Evolutionary conservation across 2,329 filamentous ascomycete genomes (phyloP), one percentile per base, ranked within the genome.

Genomic region (Drechslerella dactyloides): DNA sequence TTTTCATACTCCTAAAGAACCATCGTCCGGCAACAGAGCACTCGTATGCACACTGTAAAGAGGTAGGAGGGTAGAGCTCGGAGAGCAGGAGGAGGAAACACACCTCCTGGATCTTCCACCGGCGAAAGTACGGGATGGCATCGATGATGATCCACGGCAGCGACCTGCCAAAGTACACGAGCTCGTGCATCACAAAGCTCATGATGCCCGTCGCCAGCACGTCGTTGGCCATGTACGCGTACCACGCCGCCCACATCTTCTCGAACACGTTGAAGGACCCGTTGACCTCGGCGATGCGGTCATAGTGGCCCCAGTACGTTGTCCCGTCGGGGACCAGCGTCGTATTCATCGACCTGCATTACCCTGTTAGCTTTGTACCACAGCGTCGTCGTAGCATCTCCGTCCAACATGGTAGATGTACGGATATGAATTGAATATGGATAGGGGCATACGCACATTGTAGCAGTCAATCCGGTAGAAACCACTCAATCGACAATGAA

Each of bases 141-240:
- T 96, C 93, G 81, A 97, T 90, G 73, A 99, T 88, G 76, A 97
- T 90, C 87, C 91, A 99, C 1, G 94, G 94, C 69, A 97, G 79
- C 69, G 85, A 90, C 76, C 94, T 88, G 77, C 94, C 94, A 78
- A 97, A 99, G 84, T 99, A 99, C 78, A 99, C 86, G 44, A 87
- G 62, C 81, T 99, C 94, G 83, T 99, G 94, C 86, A 97, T 91
- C 76, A 89, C 82, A 80, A 99, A 99, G 77, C 92, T 96, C 90
- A 97, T 89, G 83, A 99, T 94, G 73, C 94, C 73, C 2, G 94
- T 99, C 69, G 94, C 94, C 74, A 99, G 87, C 61, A 90, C 89
- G 82, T 99, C 94, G 80, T 99, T 99, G 80, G 96, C 91, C 89
- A 97, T 96, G 85, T 88, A 99, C 15, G 93, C 86, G 80, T 99